Base-by-base conservation (phyloP, 768 basidiomycete genomes). In the Trametes villosa region DNA sequence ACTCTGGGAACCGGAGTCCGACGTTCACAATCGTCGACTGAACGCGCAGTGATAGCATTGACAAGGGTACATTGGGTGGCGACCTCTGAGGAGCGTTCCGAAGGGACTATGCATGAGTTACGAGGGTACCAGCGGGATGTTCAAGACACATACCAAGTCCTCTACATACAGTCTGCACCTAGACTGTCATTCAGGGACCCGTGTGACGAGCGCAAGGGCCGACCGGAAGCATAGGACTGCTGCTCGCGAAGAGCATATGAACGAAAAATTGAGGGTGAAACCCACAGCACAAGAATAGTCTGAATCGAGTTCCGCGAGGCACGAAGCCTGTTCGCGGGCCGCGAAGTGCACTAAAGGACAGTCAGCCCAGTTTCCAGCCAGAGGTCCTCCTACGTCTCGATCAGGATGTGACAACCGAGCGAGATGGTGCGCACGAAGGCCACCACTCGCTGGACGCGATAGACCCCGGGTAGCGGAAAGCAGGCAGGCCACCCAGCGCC, bases 1-100 rank as follows among this genome's bases (percentile, higher is more conserved):
- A 87, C 67, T 88, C 86, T 15, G 89, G 89, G 12, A 84, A 92
- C 62, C 64, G 71, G 9, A 87, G 83, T 67, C 82, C 82, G 0
- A 18, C 73, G 38, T 91, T 92, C 69, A 83, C 79, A 1, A 92
- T 92, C 61, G 52, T 63, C 29, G 26, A 40, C n/a, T 57, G 34
- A 52, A 62, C 4, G 3, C 29, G n/a, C 13, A 1, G 9, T 22
- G 11, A 4, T 13, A 26, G 22, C 20, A 42, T 22, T 34, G 33
- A 7, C 7, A 7, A 13, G 41, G 9, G 9, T 41, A 41, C 18
- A 6, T 4, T 44, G 9, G 20, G 26, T 8, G 22, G 22, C 44
- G 9, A 45, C n/a, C 13, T 26, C 5, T 22, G 13, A 15, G 44
- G 8, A 24, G 36, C n/a, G 36, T 15, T 12, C 12, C n/a, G 36